Conservation (phyloP, 1,284 basidiomycete genomes). For the Chiua sp. region DNA sequence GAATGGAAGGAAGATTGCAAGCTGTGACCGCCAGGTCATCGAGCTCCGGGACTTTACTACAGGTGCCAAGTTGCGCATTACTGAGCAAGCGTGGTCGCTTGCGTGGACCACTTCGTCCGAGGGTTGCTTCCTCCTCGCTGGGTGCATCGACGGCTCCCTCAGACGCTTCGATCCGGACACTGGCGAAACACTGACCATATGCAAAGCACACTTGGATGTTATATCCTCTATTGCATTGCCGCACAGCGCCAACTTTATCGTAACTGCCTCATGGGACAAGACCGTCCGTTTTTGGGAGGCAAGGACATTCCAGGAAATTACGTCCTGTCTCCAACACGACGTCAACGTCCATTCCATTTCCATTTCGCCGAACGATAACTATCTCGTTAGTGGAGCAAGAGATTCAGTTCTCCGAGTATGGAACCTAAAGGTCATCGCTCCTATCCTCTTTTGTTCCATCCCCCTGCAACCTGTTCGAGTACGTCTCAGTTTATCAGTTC, state of each 20-base stretch:
- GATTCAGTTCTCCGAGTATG: constrained; percentile 24
- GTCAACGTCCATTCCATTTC: constrained; percentile 15
- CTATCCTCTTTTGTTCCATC: constrained; percentile 20
- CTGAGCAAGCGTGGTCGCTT: constrained; percentile 28
- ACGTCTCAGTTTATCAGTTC: neutral
- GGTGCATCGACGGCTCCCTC: constrained; percentile 23
- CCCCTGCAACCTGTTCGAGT: constrained; percentile 21
- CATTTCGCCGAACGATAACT: constrained; percentile 20
- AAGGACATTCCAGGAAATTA: constrained; percentile 21
- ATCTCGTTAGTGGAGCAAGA: constrained; percentile 20
- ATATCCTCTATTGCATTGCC: constrained; percentile 20
- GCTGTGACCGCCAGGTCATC: constrained; percentile 26
- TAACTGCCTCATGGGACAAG: constrained; percentile 29
- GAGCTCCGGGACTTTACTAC: constrained; percentile 21
- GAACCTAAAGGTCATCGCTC: constrained; percentile 16
- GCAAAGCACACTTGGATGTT: constrained; percentile 15
- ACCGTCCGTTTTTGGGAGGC: constrained; percentile 30
- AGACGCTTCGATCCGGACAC: constrained; percentile 17
- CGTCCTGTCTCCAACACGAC: constrained; percentile 20
- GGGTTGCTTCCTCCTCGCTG: constrained; percentile 16
- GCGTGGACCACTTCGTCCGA: constrained; percentile 19
- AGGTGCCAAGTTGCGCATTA: constrained; percentile 6
- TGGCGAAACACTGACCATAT: constrained; percentile 5
- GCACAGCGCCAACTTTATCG: constrained; percentile 21
- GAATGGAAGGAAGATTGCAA: constrained; percentile 23